These are phyloP conservation scores for Pythium oligandrum DNA, from an alignment of 352 stramenopile genomes.

Conservation along the genomic window DNA sequence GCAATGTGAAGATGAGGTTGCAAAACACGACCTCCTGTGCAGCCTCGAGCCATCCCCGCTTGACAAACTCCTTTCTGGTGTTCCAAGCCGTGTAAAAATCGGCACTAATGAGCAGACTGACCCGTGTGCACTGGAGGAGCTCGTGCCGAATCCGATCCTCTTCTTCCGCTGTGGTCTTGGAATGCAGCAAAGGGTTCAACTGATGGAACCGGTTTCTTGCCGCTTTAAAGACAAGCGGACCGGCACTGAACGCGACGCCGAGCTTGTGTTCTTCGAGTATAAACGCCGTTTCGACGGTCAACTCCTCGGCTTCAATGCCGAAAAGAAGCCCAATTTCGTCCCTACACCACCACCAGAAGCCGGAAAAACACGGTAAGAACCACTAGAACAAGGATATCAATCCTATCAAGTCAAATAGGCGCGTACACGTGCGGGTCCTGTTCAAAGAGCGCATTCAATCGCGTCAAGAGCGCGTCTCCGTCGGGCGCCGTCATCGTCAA, in stretches of 20 bases:
- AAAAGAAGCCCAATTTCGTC: constrained; percentile 78
- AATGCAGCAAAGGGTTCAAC: constrained; percentile 27
- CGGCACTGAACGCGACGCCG: constrained; percentile 55
- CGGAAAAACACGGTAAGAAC: background rate
- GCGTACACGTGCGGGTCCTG: constrained; percentile 67
- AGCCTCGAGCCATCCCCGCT: constrained; percentile 28
- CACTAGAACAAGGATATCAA: background rate
- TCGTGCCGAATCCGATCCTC: constrained; percentile 8
- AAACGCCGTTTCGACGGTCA: constrained; percentile 55
- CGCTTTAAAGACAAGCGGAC: constrained; percentile 43
- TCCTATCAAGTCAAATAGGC: background rate
- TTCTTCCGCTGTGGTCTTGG: constrained; percentile 6
- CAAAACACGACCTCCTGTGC: constrained; percentile 55
- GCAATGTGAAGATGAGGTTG: constrained; percentile 67
- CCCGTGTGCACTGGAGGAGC: constrained; percentile 49
- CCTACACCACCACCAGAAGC: constrained; percentile 20
- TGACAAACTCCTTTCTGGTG: constrained; percentile 57
- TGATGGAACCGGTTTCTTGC: constrained; percentile 48
- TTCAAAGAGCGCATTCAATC: constrained; percentile 41
- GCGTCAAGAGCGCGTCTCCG: constrained; percentile 29
- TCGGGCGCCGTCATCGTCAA: constrained; percentile 13
- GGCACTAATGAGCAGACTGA: constrained; percentile 66
- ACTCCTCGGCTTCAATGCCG: constrained; percentile 32
- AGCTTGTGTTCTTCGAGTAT: constrained; percentile 75
- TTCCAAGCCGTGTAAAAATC: constrained; percentile 88